Conservation (phyloP, 371 early-diverging fungal species). For the Coemansia sp. region DNA sequence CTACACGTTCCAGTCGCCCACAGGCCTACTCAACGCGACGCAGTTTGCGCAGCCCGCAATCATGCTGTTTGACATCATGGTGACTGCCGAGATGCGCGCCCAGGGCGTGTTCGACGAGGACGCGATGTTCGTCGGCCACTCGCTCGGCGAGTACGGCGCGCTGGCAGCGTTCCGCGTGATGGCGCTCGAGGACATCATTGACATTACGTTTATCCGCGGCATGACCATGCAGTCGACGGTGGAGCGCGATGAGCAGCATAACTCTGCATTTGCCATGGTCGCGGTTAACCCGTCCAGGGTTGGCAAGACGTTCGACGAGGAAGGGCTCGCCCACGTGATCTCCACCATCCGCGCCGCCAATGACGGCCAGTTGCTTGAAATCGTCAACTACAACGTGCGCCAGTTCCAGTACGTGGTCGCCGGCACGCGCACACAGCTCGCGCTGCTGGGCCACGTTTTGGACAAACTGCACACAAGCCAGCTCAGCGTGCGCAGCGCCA, state of each 20-base stretch:
- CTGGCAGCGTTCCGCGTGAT: constrained; percentile 88
- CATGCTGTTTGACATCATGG: constrained; percentile 90
- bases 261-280: constrained; percentile 95
- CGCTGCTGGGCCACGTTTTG: constrained; percentile 76
- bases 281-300: constrained; percentile 96
- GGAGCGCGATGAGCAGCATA: constrained; percentile 79
- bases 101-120: constrained; percentile 83
- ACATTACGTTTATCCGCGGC: constrained; percentile 96
- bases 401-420: constrained; percentile 97
- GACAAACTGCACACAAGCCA: constrained; percentile 65
- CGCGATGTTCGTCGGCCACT: constrained; percentile 94
- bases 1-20: constrained; percentile 89
- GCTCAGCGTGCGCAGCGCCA: constrained; percentile 76
- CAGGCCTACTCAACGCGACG: constrained; percentile 90
- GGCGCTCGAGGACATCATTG: constrained; percentile 82
- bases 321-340: constrained; percentile 77
- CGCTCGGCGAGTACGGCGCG: constrained; percentile 95
- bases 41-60: constrained; percentile 97
- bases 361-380: constrained; percentile 87
- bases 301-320: constrained; percentile 79
- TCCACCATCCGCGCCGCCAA: constrained; percentile 68
- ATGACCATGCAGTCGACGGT: constrained; percentile 98
- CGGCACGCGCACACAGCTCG: constrained; percentile 81
- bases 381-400: constrained; percentile 97
- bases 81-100: constrained; percentile 88